Evolutionary conservation across 176 grass and related monocot genomes (phyloP).

Genomic region (Pontederia paniculata): DNA sequence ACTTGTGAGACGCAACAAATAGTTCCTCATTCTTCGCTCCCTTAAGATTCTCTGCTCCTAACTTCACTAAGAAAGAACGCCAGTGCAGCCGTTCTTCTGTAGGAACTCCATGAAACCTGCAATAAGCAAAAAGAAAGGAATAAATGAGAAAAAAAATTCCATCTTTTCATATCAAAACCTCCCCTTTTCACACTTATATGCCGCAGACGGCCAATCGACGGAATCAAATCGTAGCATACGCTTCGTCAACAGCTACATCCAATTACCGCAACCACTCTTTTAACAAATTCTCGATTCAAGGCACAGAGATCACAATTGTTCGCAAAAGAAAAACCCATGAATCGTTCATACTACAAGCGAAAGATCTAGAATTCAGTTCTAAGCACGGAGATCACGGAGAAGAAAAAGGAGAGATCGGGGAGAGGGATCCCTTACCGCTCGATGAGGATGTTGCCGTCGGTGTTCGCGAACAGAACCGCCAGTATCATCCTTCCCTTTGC

Average conservation of each 20-base stretch:
- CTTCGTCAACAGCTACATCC: neutral
- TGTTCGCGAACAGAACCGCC: constrained; percentile 62
- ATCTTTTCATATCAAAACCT: neutral
- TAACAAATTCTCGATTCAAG: too few relatives aligned
- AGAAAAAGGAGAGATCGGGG: too few relatives aligned
- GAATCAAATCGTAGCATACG: neutral
- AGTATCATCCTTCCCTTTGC: constrained; percentile 46
- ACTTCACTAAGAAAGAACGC: constrained; percentile 80
- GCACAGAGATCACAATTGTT: too few relatives aligned
- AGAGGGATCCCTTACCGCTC: constrained; percentile 22
- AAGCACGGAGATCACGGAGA: too few relatives aligned
- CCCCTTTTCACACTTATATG: too few relatives aligned
- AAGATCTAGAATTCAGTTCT: too few relatives aligned
- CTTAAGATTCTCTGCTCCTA: constrained; percentile 83
- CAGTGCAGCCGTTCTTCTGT: constrained; percentile 85
- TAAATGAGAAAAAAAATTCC: neutral
- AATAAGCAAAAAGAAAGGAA: neutral
- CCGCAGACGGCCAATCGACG: too few relatives aligned
- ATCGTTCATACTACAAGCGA: neutral
- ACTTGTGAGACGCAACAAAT: constrained; percentile 89
- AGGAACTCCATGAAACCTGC: constrained; percentile 86
- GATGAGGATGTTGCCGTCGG: constrained; percentile 68
- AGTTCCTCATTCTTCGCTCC: constrained; percentile 79
- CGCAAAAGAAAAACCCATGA: neutral
- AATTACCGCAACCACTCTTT: too few relatives aligned